These are phyloP conservation scores for Geranium incanum DNA, from an alignment of 441 rosid genomes.

Conservation along the genomic window DNA sequence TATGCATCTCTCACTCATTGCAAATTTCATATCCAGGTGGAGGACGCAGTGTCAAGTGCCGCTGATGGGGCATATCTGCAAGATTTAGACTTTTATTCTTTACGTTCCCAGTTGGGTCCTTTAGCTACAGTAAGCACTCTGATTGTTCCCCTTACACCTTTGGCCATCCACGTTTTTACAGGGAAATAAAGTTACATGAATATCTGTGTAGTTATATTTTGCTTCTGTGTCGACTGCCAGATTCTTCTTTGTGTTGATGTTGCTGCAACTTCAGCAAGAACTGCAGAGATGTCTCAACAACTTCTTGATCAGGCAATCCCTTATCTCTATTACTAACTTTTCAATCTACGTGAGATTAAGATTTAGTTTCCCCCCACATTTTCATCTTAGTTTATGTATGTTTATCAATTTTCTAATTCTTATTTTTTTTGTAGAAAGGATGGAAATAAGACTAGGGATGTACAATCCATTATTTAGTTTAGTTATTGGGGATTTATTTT, in stretches of 20 bases:
- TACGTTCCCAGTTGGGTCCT: conserved; percentile 78
- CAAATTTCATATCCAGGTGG: conserved; percentile 46
- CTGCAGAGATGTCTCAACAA: conserved; percentile 63
- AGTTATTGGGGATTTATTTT: too few species aligned
- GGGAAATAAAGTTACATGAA: background rate
- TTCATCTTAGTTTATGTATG: too few species aligned
- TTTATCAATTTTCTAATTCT: too few species aligned
- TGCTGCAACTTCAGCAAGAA: conserved; percentile 87
- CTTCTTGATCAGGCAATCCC: conserved; percentile 78
- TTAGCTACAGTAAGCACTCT: conserved; percentile 73
- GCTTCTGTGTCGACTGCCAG: conserved; percentile 42
- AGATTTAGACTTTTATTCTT: conserved; percentile 65
- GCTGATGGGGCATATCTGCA: conserved; percentile 72
- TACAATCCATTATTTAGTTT: too few species aligned
- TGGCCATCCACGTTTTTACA: background rate
- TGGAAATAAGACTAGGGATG: too few species aligned
- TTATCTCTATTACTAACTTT: conserved; percentile 20
- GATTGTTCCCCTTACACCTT: conserved; percentile 10
- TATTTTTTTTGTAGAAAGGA: background rate
- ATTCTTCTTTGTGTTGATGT: conserved; percentile 89
- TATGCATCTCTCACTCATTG: conserved; percentile 7
- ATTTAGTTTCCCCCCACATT: background rate
- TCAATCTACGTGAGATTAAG: background rate
- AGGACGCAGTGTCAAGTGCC: conserved; percentile 78
- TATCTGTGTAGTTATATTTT: background rate